Evolutionary conservation across 2,329 filamentous ascomycete species (phyloP), one percentile per base, ranked within the genome.

Genomic region (Lachnellula willkommii): DNA sequence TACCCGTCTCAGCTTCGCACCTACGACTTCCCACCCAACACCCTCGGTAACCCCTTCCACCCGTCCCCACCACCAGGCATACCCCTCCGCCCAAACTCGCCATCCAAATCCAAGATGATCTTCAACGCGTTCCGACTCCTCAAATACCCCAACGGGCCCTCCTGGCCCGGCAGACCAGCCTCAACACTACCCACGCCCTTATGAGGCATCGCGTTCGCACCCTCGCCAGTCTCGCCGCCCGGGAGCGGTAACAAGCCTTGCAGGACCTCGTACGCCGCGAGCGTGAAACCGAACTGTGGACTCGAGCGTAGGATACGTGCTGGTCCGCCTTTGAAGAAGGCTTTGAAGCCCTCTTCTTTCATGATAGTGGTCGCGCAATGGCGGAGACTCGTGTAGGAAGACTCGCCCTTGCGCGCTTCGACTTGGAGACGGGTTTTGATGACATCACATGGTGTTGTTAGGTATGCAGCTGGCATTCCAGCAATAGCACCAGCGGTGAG

Each of bases 341-440:
- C 94, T 61, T 81, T 84, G 81, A 96, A 93, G 11, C 94, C 94
- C 74, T 99, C 94, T 72, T 97, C 89, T 72, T 86, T 84, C 77
- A 80, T 87, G 66, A 99, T 89, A 14, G 90, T 95, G 66, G 75
- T 75, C 39, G 94, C 94, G 53, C 87, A 89, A 74, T 99, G 90
- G 54, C 90, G 84, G 48, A 99, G 81, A 47, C 89, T 89, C 43
- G 83, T 94, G 79, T 99, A 99, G 49, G 81, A 80, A 3, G 86
- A 87, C 68, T 99, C 93, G 61, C 94, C 94, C 79, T 97, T 97
- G 63, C 94, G 88, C 22, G 93, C 92, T 74, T 99, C 94, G 57
- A 99, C 94, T 73, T 99, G 94, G 58, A 99, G 81, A 71, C 94
- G 88, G 3, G 94, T 99, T 81, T 99, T 99, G 85, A 99, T 97